A percentile compares a stretch with the other conserved stretches of the same genome.
Conservation (phyloP, 2,329 filamentous ascomycete species). For the Talaromyces sp. region DNA sequence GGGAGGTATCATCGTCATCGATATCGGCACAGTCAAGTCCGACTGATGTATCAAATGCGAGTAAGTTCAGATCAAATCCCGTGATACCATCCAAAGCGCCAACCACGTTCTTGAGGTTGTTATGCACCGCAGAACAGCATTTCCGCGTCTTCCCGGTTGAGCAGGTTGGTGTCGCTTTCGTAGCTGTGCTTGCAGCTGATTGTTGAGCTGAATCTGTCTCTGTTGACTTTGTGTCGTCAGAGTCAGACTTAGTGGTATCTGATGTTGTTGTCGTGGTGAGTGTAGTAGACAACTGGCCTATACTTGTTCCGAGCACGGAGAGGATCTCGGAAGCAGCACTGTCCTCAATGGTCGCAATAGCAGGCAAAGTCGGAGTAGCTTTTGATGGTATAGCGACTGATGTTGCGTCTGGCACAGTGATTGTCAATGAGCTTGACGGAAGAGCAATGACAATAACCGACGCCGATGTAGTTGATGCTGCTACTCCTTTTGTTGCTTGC, state of each 20-base stretch:
- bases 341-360: not conserved
- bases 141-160: not conserved
- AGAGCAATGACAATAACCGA: slow-evolving; percentile 6
- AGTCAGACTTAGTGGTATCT: not conserved
- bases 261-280: not conserved
- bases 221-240: not conserved
- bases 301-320: not conserved
- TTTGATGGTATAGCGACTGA: slow-evolving; percentile 6
- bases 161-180: not conserved
- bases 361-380: not conserved
- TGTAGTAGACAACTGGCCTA: not conserved
- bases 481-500: not conserved
- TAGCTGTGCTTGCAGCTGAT: not conserved
- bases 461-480: not conserved
- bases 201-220: not conserved
- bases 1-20: not conserved
- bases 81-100: not conserved
- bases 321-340: slow-evolving; percentile 2
- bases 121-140: slow-evolving; percentile 14
- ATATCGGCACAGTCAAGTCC: slow-evolving; percentile 9
- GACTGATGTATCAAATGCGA: not conserved
- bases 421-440: slow-evolving; percentile 6
- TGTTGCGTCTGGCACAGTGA: slow-evolving; percentile 2
- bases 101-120: not conserved
- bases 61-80: not conserved